A percentile compares a stretch with the other conserved stretches of the same genome.
Evolutionary conservation across 192 early-diverging fungal species (phyloP).

Genomic region (Spizellomyces punctatus): DNA sequence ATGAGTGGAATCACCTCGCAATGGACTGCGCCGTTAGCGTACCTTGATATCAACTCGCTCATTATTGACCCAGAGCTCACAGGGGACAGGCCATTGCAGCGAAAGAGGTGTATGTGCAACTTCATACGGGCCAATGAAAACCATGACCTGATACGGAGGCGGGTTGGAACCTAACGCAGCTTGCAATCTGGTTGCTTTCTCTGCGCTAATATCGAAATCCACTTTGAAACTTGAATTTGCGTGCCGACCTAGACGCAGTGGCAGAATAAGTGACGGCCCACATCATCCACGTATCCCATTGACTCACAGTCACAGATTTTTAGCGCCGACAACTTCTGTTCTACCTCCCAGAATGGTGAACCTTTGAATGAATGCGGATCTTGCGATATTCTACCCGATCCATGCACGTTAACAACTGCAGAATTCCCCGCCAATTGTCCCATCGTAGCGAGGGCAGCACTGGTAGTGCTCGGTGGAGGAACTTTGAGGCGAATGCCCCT

Average conservation of each 20-base stretch:
- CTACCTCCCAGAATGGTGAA: slow-evolving; percentile 5
- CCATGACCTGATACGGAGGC: not conserved
- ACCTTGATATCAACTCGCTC: slow-evolving; percentile 5
- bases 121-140: not conserved
- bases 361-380: not conserved
- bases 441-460: too few relatives aligned
- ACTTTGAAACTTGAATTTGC: not conserved
- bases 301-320: slow-evolving; percentile 1
- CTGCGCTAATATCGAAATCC: not conserved
- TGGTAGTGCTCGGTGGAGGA: too few relatives aligned
- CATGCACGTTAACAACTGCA: too few relatives aligned
- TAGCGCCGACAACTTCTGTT: not conserved
- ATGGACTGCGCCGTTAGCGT: not conserved
- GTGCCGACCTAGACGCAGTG: not conserved
- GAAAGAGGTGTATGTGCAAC: not conserved
- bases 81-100: slow-evolving; percentile 13
- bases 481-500: too few relatives aligned
- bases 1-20: not conserved
- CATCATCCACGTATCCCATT: not conserved
- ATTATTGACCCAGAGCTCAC: slow-evolving; percentile 15
- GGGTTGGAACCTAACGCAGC: not conserved
- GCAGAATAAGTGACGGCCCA: not conserved
- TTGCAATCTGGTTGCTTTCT: not conserved
- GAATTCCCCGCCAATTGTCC: too few relatives aligned
- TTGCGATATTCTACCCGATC: too few relatives aligned